Evolutionary conservation across 306 rosid genomes (phyloP).

Genomic region (Castanea sativa): DNA sequence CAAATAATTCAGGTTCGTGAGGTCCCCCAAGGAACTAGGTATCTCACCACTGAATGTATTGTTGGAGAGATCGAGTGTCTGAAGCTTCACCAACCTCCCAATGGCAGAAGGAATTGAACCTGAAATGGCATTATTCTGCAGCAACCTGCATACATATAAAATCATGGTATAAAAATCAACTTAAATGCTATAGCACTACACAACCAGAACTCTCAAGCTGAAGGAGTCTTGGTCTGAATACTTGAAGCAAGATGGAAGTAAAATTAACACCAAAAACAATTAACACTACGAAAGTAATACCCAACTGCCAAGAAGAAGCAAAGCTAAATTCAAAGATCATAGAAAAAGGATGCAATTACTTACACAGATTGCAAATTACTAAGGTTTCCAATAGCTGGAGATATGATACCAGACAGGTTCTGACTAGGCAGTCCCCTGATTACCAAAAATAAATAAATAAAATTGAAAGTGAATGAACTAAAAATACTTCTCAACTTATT

Average conservation of each 20-base stretch:
- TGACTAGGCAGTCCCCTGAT: slow-evolving; percentile 95
- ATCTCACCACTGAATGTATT: slow-evolving; percentile 66
- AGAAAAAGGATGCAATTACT: slow-evolving; percentile 32
- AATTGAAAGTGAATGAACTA: not conserved
- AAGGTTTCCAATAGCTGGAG: slow-evolving; percentile 86
- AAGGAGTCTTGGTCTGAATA: not conserved
- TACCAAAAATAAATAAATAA: slow-evolving; percentile 13
- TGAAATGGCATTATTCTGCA: slow-evolving; percentile 87
- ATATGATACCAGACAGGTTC: slow-evolving; percentile 82
- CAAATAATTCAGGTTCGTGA: slow-evolving; percentile 85
- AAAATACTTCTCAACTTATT: slow-evolving; percentile 3
- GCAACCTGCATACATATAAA: slow-evolving; percentile 56
- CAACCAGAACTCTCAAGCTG: slow-evolving; percentile 7
- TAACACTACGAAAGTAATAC: not conserved
- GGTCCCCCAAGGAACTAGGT: slow-evolving; percentile 80
- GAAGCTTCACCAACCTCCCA: slow-evolving; percentile 84
- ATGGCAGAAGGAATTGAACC: slow-evolving; percentile 77
- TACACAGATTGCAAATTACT: slow-evolving; percentile 85
- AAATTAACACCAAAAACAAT: not conserved
- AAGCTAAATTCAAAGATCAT: not conserved
- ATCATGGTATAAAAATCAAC: not conserved
- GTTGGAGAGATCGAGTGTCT: slow-evolving; percentile 91
- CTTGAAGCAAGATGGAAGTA: not conserved
- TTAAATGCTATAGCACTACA: not conserved
- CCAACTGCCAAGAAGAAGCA: not conserved